These are phyloP conservation scores for Calonectria pteridis DNA, from an alignment of 2,329 filamentous ascomycete species.

Conservation along the genomic window DNA sequence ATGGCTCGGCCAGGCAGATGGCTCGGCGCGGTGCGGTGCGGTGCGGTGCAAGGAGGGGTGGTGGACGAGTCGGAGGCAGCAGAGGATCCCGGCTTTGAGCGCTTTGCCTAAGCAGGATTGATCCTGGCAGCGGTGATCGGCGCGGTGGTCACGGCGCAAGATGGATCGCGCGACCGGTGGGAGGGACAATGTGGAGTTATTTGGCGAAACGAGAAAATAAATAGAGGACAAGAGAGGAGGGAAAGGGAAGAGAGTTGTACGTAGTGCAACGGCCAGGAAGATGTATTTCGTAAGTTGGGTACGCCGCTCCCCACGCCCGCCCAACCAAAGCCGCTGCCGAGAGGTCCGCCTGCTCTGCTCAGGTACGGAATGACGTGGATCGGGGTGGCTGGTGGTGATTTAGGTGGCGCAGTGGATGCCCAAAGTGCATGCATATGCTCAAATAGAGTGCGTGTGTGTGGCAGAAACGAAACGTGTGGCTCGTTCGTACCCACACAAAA, in stretches of 20 bases:
- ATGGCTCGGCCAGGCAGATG: background rate
- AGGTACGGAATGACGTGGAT: conserved; percentile 43
- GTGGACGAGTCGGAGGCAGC: conserved; percentile 1
- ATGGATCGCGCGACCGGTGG: background rate
- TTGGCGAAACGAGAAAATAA: background rate
- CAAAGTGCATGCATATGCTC: conserved; percentile 26
- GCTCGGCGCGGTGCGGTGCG: conserved; percentile 27
- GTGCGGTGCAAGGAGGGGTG: conserved; percentile 25
- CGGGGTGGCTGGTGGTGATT: conserved; percentile 39
- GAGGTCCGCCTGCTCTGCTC: conserved; percentile 7
- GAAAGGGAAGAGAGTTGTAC: background rate
- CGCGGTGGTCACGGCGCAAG: background rate
- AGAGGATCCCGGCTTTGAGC: conserved; percentile 8
- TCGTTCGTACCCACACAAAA: background rate
- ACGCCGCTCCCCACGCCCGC: conserved; percentile 25
- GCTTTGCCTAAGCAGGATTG: conserved; percentile 18
- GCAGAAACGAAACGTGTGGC: background rate
- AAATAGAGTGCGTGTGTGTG: conserved; percentile 16
- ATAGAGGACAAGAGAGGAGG: background rate
- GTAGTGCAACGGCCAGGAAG: background rate
- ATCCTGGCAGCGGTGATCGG: background rate
- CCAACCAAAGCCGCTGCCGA: conserved; percentile 24
- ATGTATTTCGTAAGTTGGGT: conserved; percentile 22
- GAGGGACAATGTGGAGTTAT: background rate
- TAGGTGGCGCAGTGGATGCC: conserved; percentile 37